Percentiles rank a stretch among this genome's conserved stretches.
Evolutionary conservation across 768 basidiomycete genomes (phyloP).

Genomic region (Sporobolomyces pararoseus): DNA sequence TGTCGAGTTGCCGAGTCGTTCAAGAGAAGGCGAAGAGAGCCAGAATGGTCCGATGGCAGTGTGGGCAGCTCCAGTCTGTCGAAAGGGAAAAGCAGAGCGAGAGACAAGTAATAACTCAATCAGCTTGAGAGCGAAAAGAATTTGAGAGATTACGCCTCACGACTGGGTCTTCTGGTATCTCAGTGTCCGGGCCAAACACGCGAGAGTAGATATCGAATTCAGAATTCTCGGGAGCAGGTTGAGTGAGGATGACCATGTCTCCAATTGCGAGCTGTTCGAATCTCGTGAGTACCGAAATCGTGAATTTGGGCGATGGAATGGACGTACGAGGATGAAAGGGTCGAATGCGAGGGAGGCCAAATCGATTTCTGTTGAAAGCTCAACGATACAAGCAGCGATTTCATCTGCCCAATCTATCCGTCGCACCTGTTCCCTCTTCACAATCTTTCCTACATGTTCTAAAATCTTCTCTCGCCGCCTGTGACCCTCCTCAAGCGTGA

Average conservation of each 20-base stretch:
- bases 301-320: not conserved
- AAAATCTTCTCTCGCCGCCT: slow-evolving; percentile 1
- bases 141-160: slow-evolving; percentile 1
- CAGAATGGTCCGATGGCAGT: slow-evolving; percentile 48
- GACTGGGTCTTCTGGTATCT: slow-evolving; percentile 48
- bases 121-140: too few species aligned
- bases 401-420: slow-evolving; percentile 31
- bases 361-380: slow-evolving; percentile 14
- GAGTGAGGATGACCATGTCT: slow-evolving; percentile 40
- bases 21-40: slow-evolving; percentile 9
- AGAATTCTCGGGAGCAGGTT: slow-evolving; percentile 19
- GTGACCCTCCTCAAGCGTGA: slow-evolving; percentile 14
- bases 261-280: not conserved
- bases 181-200: slow-evolving; percentile 45
- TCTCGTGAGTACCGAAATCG: not conserved
- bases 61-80: slow-evolving; percentile 47
- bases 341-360: slow-evolving; percentile 4
- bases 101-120: not conserved
- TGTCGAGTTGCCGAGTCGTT: not conserved
- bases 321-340: not conserved
- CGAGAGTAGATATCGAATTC: slow-evolving; percentile 46
- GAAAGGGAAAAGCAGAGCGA: not conserved
- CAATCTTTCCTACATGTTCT: not conserved
- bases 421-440: slow-evolving; percentile 21
- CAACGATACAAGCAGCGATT: slow-evolving; percentile 12